Conservation (phyloP, 495 filamentous ascomycete species). For the Penicillium lagena region DNA sequence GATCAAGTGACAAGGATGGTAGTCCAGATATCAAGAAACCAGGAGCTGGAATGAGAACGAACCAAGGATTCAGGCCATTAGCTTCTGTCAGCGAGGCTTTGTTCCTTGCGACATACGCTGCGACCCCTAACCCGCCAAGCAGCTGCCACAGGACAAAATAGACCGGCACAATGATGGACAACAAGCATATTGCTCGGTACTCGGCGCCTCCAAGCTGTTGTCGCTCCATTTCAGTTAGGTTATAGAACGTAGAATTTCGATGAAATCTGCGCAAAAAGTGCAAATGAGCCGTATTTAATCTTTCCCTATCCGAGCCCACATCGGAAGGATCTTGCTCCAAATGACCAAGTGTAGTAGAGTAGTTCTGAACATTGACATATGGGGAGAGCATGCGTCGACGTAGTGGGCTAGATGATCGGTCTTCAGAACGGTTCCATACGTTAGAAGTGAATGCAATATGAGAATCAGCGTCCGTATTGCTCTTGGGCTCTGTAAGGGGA, state of each 20-base stretch:
- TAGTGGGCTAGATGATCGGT: not conserved
- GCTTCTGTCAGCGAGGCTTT: slow-evolving; percentile 38
- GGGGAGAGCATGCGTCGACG: slow-evolving; percentile 4
- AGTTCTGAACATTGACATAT: slow-evolving; percentile 1
- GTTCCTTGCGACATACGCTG: slow-evolving; percentile 56
- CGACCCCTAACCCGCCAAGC: slow-evolving; percentile 57
- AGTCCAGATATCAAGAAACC: too few relatives aligned
- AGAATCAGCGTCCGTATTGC: too few relatives aligned
- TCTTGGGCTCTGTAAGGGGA: too few relatives aligned
- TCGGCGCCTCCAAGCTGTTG: slow-evolving; percentile 65
- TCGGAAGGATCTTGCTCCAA: not conserved
- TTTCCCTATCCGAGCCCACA: not conserved
- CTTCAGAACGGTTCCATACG: not conserved
- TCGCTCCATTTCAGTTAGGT: slow-evolving; percentile 53
- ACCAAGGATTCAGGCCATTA: slow-evolving; percentile 57
- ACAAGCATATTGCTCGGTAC: slow-evolving; percentile 58
- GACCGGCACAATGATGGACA: slow-evolving; percentile 58
- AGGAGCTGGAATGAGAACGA: not conserved
- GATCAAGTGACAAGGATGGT: too few relatives aligned
- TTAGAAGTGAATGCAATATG: too few relatives aligned
- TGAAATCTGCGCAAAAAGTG: not conserved
- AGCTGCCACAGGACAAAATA: slow-evolving; percentile 68
- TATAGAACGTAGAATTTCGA: slow-evolving; percentile 59
- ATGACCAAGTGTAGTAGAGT: not conserved
- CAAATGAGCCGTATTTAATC: not conserved